A percentile compares a stretch with the other conserved stretches of the same genome.
phyloP scores from a whole-genome alignment of 2,329 filamentous ascomycete genomes.

The Aspergillus nomiae region DNA sequence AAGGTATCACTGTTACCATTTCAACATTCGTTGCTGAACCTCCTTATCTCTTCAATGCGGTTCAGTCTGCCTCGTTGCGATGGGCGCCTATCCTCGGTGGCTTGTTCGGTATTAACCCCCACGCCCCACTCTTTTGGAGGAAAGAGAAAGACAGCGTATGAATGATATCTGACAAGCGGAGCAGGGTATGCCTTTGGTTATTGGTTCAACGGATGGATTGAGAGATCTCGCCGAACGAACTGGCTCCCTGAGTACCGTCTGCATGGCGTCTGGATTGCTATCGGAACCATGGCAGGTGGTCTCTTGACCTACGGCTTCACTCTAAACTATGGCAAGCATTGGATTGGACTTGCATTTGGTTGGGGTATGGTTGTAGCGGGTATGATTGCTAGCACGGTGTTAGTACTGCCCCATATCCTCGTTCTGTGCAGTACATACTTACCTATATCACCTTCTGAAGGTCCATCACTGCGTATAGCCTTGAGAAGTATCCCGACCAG shows the following conservation, averaged over 20 bases:
- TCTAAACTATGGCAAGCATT: constrained; percentile 35
- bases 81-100: constrained; percentile 40
- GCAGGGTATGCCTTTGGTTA: constrained; percentile 37
- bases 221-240: constrained; percentile 20
- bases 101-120: constrained; percentile 19
- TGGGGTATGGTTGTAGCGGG: constrained; percentile 42
- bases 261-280: constrained; percentile 39
- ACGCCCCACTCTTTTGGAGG: too few relatives aligned
- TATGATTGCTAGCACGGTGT: constrained; percentile 39
- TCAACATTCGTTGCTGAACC: constrained; percentile 34
- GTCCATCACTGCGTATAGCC: constrained; percentile 38
- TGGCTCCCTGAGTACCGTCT: constrained; percentile 34
- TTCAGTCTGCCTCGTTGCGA: constrained; percentile 39
- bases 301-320: constrained; percentile 39
- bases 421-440: neutral
- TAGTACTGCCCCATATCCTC: constrained; percentile 7
- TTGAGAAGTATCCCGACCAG: constrained; percentile 40
- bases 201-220: constrained; percentile 40
- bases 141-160: neutral
- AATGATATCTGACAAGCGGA: constrained; percentile 11
- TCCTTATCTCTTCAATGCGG: constrained; percentile 38
- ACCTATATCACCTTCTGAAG: neutral
- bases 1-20: constrained; percentile 39
- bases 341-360: constrained; percentile 41
- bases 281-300: constrained; percentile 32